Percentiles rank a stretch among this genome's conserved stretches.
Evolutionary conservation across 106 monocot genomes (phyloP).

Genomic region (Narthecium ossifragum): DNA sequence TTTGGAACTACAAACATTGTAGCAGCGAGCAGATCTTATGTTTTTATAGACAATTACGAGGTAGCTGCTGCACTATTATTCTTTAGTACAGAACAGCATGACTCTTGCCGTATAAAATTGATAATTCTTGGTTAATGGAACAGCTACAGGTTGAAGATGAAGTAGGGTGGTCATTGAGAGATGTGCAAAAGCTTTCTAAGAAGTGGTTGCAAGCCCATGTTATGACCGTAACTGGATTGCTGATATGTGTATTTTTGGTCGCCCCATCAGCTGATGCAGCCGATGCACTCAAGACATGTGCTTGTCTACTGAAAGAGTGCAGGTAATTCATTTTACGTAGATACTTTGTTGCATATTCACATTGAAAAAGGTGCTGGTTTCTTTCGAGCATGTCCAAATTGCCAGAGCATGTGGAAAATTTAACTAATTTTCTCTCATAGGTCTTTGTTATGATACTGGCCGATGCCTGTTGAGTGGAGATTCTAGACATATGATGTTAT

Average conservation of each 20-base stretch:
- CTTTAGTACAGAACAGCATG: neutral
- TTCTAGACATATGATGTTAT: no score
- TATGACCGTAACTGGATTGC: constrained; percentile 40
- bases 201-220: constrained; percentile 19
- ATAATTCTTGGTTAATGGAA: neutral
- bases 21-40: constrained; percentile 3
- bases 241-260: constrained; percentile 32
- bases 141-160: constrained; percentile 15
- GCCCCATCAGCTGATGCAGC: constrained; percentile 67
- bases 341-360: no score
- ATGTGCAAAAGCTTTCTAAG: constrained; percentile 8
- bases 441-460: no score
- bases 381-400: no score
- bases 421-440: no score
- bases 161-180: neutral
- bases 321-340: no score
- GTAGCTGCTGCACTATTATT: constrained; percentile 9
- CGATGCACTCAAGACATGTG: constrained; percentile 64
- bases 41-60: constrained; percentile 2
- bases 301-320: constrained; percentile 76
- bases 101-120: neutral
- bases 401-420: no score
- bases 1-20: constrained; percentile 3
- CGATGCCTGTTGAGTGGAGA: no score
- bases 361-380: no score